Percentiles rank a stretch among this genome's conserved stretches.
These are phyloP conservation scores for Ophiostoma piceae DNA, from an alignment of 2,329 filamentous ascomycete species.

Conservation along the genomic window DNA sequence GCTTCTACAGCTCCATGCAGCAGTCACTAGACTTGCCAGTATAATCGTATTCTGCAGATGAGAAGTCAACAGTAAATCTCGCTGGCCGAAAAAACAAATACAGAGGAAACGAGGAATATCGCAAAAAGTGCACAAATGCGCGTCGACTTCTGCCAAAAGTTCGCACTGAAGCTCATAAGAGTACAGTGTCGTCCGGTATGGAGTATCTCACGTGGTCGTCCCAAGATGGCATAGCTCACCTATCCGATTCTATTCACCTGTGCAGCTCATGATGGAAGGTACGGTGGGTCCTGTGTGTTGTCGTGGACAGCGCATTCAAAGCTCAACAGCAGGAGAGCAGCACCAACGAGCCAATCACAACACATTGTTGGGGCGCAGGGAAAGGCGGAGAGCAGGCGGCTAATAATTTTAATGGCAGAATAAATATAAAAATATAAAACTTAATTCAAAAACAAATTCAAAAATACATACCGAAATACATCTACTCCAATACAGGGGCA, in stretches of 20 bases:
- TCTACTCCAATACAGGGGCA: not conserved
- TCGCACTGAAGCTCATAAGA: not conserved
- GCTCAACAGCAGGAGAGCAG: conserved; percentile 15
- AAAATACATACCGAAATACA: conserved; percentile 18
- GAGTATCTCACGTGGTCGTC: conserved; percentile 5
- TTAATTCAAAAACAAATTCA: conserved; percentile 21
- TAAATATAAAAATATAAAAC: conserved; percentile 24
- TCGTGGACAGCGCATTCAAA: conserved; percentile 23
- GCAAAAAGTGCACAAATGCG: not conserved
- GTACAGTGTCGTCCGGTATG: conserved; percentile 9
- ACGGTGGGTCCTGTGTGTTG: conserved; percentile 20
- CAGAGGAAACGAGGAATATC: too few species aligned
- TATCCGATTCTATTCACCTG: conserved; percentile 16
- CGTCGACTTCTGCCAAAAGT: not conserved
- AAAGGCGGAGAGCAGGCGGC: conserved; percentile 17
- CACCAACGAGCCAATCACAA: conserved; percentile 17
- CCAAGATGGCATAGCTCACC: conserved; percentile 17
- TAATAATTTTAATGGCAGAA: conserved; percentile 10
- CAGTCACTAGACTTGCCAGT: not conserved
- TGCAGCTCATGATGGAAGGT: conserved; percentile 13
- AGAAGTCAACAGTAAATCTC: too few species aligned
- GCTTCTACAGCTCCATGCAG: not conserved
- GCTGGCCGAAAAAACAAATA: too few species aligned
- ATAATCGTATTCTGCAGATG: too few species aligned
- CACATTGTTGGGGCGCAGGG: conserved; percentile 2